Conservation (phyloP, 2,329 filamentous ascomycete species). For the Grosmannia penicillata region DNA sequence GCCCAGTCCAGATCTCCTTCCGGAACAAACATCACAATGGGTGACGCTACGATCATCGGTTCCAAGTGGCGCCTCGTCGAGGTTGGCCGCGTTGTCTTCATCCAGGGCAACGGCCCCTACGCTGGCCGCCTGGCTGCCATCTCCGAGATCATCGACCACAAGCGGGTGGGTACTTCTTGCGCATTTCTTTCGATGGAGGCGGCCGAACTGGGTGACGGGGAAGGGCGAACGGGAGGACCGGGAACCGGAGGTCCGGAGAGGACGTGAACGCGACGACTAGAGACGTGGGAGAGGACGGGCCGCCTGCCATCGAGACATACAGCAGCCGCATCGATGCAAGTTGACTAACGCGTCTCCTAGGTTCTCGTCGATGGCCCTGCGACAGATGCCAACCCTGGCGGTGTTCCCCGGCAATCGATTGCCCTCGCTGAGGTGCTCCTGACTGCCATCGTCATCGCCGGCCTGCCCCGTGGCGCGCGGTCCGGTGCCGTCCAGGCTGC, state of each 20-base stretch:
- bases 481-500: conserved; percentile 68
- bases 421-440: conserved; percentile 73
- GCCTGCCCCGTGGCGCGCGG: conserved; percentile 74
- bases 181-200: too few relatives aligned
- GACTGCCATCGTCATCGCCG: conserved; percentile 75
- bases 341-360: conserved; percentile 30
- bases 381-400: conserved; percentile 57
- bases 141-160: conserved; percentile 99
- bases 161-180: conserved; percentile 74
- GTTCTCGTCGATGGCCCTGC: conserved; percentile 93
- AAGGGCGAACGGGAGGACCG: not conserved
- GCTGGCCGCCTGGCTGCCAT: conserved; percentile 81
- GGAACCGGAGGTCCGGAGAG: conserved; percentile 2
- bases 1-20: too few relatives aligned
- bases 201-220: not conserved
- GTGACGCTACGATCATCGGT: conserved; percentile 67
- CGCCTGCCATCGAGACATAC: too few relatives aligned
- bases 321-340: too few relatives aligned
- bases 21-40: conserved; percentile 45
- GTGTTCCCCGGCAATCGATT: conserved; percentile 73
- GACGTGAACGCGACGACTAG: conserved; percentile 1
- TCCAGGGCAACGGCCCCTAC: conserved; percentile 65
- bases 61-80: conserved; percentile 92
- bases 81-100: conserved; percentile 92
- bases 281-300: not conserved